Evolutionary conservation across 2,329 filamentous ascomycete species (phyloP).

Genomic region (Botryotinia convoluta): DNA sequence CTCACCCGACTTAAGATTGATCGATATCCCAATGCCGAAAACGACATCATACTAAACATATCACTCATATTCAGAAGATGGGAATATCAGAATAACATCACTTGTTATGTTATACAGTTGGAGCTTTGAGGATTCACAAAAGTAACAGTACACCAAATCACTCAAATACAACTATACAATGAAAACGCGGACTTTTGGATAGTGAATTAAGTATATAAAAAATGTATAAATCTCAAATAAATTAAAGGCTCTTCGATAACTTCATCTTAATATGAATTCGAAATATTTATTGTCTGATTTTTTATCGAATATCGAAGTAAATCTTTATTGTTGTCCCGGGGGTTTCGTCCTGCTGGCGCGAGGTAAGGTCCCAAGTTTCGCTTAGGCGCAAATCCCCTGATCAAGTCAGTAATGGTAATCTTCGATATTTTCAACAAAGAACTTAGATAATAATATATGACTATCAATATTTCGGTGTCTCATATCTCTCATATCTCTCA

Average conservation of each 20-base stretch:
- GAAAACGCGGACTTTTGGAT: not conserved
- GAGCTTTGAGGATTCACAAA: constrained; percentile 40
- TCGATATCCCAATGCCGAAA: constrained; percentile 42
- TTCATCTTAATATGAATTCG: not conserved
- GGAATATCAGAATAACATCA: constrained; percentile 54
- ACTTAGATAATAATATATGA: not conserved
- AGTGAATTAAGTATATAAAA: not conserved
- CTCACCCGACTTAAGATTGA: constrained; percentile 51
- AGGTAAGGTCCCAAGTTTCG: not conserved
- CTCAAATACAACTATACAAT: not conserved
- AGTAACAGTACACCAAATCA: not conserved
- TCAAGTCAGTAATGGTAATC: not conserved
- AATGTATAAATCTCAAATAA: not conserved
- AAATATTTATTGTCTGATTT: not conserved
- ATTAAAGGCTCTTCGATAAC: not conserved
- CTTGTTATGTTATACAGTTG: constrained; percentile 51
- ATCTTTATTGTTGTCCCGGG: not conserved
- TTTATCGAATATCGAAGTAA: not conserved
- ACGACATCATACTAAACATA: constrained; percentile 53
- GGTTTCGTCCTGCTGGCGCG: not conserved
- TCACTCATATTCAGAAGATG: constrained; percentile 35
- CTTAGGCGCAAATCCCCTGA: not conserved
- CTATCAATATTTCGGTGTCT: not conserved
- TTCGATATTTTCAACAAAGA: not conserved
- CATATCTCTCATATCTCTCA: not conserved